Base-by-base conservation (phyloP, 2,329 filamentous ascomycete species). In the Aschersonia sp. region DNA sequence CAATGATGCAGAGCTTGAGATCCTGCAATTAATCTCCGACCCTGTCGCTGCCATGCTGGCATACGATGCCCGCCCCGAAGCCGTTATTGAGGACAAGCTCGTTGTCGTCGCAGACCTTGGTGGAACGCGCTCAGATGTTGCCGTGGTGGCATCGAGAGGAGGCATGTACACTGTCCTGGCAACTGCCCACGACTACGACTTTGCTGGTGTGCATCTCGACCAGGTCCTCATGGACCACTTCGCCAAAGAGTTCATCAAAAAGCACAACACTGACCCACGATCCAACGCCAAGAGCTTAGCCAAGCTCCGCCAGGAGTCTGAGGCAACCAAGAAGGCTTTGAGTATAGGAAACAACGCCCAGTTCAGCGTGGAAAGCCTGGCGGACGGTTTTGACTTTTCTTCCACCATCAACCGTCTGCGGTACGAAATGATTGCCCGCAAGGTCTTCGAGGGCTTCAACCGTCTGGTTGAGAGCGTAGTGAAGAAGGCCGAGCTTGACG, bases 181-280 rank as follows among this genome's bases (percentile, higher is more conserved):
- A 28, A 94, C 91, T 9, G 80, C 84, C 31, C 92, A 97, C 71
- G 92, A 98, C 73, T 96, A 94, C 69, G 89, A 97, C 61, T 85
- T 91, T 56, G 82, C 86, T 49, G 92, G 92, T 60, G 75, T 80
- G 38, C 82, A 89, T 55, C 75, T 98, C 49, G 92, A 98, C 71
- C 78, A 92, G 64, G 84, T 91, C 45, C 76, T 98, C 50, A 85
- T 95, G 64, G 91, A 98, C 64, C 84, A 96, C 74, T 96, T 97
- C 58, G 85, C 91, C 58, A 98, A 98, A 76, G 92, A 98, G 69
- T 98, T 98, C 71, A 78, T 92, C 61, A 97, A 98, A 79, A 95
- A 94, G 77, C 80, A 97, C 77, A 84, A 82, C 71, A 79, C 79
- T 50, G 92, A 97, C 66, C 92, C 92, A 29, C 79, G 89, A 56